Evolutionary conservation across 495 filamentous ascomycete species (phyloP), one percentile per base, ranked within the genome.

Genomic region (Neurospora tetraspora): DNA sequence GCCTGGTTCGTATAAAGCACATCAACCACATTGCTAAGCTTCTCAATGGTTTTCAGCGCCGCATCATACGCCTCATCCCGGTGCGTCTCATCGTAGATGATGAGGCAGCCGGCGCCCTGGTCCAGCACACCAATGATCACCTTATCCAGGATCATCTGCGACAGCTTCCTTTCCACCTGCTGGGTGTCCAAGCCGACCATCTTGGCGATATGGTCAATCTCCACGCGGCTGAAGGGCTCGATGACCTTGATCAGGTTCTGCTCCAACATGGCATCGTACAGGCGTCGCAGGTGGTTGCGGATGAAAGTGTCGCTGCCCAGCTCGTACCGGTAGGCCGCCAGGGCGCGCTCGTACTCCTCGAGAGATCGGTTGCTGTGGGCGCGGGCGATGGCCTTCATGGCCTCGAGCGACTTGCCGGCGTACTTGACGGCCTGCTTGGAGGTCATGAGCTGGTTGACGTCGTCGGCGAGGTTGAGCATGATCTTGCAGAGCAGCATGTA

Each of bases 401-500:
- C 96, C 82, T 99, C 96, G 74, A 99, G 89, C 74, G 92, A 93
- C 82, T 92, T 90, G 71, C 94, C 94, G 34, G 95, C 94, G 81
- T 98, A 98, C 83, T 96, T 96, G 77, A 94, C 88, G 39, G 96
- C 96, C 81, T 97, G 93, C 86, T 99, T 99, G 65, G 92, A 94
- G 18, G 91, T 89, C 88, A 98, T 91, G 71, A 99, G 86, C 77
- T 89, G 87, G 82, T 94, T 94, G 79, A 99, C 95, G 83, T 99
- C 96, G 85, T 98, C 94, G 74, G 89, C 93, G 39, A 95, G 84
- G 84, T 99, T 99, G 74, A 98, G 86, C 96, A 99, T 98, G 85
- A 99, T 96, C 86, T 98, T 98, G 88, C 96, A 98, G 38, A 99
- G 89, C 40, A 99, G 87, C 96, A 99, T 98, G 87, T 99, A 99